phyloP scores from a whole-genome alignment of 1,284 basidiomycete species.

The Ganoderma multipileum region DNA sequence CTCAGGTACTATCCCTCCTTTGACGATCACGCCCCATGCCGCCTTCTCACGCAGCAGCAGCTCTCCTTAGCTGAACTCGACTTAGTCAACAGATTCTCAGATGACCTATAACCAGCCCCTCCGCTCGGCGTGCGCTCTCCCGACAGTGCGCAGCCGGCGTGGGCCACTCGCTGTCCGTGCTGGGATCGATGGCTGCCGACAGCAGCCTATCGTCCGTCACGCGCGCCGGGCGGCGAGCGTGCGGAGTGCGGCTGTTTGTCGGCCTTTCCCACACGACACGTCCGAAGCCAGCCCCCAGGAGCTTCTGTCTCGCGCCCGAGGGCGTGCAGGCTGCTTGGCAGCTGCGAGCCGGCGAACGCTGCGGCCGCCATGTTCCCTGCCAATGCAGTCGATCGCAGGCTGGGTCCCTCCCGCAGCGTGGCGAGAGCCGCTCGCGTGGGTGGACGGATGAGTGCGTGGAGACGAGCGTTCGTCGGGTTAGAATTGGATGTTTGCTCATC shows the following conservation, averaged over 20 bases:
- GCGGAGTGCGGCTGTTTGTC: constrained; percentile 28
- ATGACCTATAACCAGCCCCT: constrained; percentile 22
- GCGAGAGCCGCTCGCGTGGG: neutral
- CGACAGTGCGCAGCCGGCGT: constrained; percentile 20
- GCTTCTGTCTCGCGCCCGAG: constrained; percentile 12
- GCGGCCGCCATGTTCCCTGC: constrained; percentile 22
- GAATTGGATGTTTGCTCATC: neutral
- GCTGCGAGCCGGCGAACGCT: constrained; percentile 12
- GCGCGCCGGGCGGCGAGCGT: neutral
- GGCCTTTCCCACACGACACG: constrained; percentile 31
- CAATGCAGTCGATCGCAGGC: constrained; percentile 4
- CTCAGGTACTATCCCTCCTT: constrained; percentile 23
- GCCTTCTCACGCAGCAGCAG: constrained; percentile 20
- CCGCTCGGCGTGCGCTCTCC: constrained; percentile 14
- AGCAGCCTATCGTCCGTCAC: neutral
- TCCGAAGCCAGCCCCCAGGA: constrained; percentile 7
- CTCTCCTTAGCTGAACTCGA: neutral
- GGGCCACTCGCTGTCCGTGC: constrained; percentile 2
- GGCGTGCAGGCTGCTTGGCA: constrained; percentile 22
- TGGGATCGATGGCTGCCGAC: neutral
- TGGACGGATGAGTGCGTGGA: neutral
- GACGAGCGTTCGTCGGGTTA: neutral
- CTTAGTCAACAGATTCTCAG: constrained; percentile 20
- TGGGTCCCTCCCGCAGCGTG: neutral
- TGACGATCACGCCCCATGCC: constrained; percentile 18